Base-by-base conservation (phyloP, 2,329 filamentous ascomycete species). In the Cladorrhinum sp. region DNA sequence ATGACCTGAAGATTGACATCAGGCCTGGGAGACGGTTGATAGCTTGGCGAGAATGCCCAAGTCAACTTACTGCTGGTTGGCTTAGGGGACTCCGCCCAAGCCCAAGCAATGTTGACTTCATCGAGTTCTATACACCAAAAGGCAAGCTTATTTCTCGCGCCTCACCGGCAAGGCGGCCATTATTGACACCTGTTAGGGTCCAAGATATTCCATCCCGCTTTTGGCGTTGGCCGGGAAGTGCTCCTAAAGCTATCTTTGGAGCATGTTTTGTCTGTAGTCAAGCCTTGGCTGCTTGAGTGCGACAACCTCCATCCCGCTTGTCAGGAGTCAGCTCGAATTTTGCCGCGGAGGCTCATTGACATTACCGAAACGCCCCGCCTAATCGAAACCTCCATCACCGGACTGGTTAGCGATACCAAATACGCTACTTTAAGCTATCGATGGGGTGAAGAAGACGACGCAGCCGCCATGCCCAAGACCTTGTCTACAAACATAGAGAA, bases 401-500 rank as follows among this genome's bases (percentile, higher is more conserved):
- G 20, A 8, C 45, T 49, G 6, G 18, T 8, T 8, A 20, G 18
- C 13, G 20, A 49, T n/a, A 20, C 18, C 45, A 45, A 22, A 10
- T 60, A 60, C 29, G 41, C 52, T 10, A 60, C 58, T 12, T 13
- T 60, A 8, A 60, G 58, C 24, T 48, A 60, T 25, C 36, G 53
- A 8, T 60, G 58, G 58, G 41, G 20, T 16, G 22, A 20, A n/a
- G 22, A 45, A 7, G 32, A 54, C n/a, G 29, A 41, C 2, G 41
- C 23, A 13, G 24, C n/a, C n/a, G 20, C 48, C 9, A 50, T 60
- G 13, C 13, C 23, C 18, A 48, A 45, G 6, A 51, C 49, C 2
- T 18, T 60, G 48, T 29, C 45, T 8, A 49, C 45, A 22, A 49
- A 49, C 12, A 20, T 49, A 20, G 6, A 49, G 12, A 36, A 6